Evolutionary conservation across 2,329 filamentous ascomycete genomes (phyloP), one percentile per base, ranked within the genome.

Genomic region (Fusarium nematophilum): DNA sequence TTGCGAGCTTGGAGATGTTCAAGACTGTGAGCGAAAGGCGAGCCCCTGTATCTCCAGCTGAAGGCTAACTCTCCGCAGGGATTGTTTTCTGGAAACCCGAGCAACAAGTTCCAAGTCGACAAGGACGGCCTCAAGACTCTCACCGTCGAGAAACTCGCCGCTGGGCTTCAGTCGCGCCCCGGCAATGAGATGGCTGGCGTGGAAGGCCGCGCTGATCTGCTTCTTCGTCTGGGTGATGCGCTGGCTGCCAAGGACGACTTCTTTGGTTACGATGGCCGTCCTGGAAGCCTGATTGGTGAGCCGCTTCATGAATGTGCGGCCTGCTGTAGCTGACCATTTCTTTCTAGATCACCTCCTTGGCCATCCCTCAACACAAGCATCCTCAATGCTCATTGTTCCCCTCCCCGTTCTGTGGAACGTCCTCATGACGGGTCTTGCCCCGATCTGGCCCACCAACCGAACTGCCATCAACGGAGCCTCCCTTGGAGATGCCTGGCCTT

Each of bases 401-500:
- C 81, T 98, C 10, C 92, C 93, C 2, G 94, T 93, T 0, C 81
- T 99, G 7, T 99, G 95, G 95, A 88, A 88, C 59, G 87, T 94
- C 1, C 85, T 99, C 9, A 96, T 97, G 87, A 89, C 92, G 53
- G 92, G 93, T 7, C 82, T 99, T 9, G 85, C 87, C 4, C 85
- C 89, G 1, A 96, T 98, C 73, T 99, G 95, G 95, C 94, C 95
- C 0, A 78, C 86, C 1, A 92, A 91, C 0, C 88, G 94, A 59
- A 97, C 94, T 0, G 87, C 90, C 60, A 90, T 99, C 66, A 92
- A 97, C 71, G 93, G 93, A 2, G 83, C 91, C 23, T 87, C 93
- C 0, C 86, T 99, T 13, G 95, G 95, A 50, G 95, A 99, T 72
- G 94, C 95, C 18, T 99, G 95, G 95, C 91, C 90, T 0, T 97